phyloP scores from a whole-genome alignment of 2,329 filamentous ascomycete species.

The Curvularia hawaiiensis region DNA sequence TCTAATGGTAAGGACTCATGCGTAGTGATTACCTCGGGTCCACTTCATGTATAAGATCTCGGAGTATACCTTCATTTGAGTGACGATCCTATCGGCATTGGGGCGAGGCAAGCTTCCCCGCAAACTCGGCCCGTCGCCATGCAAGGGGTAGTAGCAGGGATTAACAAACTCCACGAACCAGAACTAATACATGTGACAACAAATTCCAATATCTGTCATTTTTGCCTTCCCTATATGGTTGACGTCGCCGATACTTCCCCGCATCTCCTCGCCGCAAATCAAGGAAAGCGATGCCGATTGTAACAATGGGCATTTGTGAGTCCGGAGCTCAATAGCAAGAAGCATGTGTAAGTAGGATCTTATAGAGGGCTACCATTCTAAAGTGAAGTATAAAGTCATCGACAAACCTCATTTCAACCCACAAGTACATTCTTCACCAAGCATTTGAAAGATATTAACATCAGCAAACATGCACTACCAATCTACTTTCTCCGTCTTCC shows the following conservation, averaged over 20 bases:
- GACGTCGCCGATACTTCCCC: conserved; percentile 1
- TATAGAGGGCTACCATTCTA: neutral
- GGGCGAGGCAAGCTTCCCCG: conserved; percentile 3
- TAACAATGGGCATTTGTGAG: neutral
- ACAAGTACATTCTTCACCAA: neutral
- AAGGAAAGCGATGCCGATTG: neutral
- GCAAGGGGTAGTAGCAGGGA: conserved; percentile 1
- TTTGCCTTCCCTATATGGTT: neutral
- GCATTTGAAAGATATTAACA: neutral
- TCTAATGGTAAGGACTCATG: neutral
- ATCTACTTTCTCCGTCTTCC: conserved; percentile 3
- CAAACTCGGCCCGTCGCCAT: conserved; percentile 2
- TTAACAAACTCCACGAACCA: neutral
- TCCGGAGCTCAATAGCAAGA: neutral
- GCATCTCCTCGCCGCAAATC: neutral
- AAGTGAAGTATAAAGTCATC: neutral
- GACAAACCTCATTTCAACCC: neutral
- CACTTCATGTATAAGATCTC: neutral
- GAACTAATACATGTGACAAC: neutral
- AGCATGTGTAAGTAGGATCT: neutral
- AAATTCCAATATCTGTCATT: neutral
- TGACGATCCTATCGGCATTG: neutral
- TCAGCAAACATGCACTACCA: conserved; percentile 6
- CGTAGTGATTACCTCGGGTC: neutral
- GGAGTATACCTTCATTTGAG: neutral